Evolutionary conservation across 345 rosid species (phyloP).

Genomic region (Bretschneidera sinensis): DNA sequence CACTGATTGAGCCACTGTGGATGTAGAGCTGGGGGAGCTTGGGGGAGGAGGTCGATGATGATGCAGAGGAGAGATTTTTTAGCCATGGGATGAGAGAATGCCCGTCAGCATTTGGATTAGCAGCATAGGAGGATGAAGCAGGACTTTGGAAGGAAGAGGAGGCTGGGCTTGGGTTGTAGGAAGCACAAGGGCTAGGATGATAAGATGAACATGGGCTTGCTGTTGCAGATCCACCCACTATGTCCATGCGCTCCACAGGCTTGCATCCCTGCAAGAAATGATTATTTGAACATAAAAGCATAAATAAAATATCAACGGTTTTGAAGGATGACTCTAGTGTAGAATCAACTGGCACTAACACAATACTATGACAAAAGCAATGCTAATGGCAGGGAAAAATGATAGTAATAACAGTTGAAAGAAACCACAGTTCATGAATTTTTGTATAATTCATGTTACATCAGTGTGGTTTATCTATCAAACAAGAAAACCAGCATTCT

Average conservation of each 20-base stretch:
- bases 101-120: slow-evolving; percentile 56
- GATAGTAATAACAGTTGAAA: too few relatives aligned
- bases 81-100: slow-evolving; percentile 93
- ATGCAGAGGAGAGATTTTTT: slow-evolving; percentile 80
- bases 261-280: slow-evolving; percentile 67
- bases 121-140: slow-evolving; percentile 59
- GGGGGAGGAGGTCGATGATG: slow-evolving; percentile 84
- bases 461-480: too few relatives aligned
- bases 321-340: neutral
- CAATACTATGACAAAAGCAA: too few relatives aligned
- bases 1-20: slow-evolving; percentile 89
- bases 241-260: slow-evolving; percentile 75
- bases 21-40: slow-evolving; percentile 61
- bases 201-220: slow-evolving; percentile 80
- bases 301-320: too few relatives aligned
- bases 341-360: too few relatives aligned
- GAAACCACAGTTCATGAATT: too few relatives aligned
- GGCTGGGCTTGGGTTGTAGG: slow-evolving; percentile 84
- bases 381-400: too few relatives aligned
- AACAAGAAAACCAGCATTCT: too few relatives aligned
- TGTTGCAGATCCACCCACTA: slow-evolving; percentile 66
- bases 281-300: too few relatives aligned
- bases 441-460: too few relatives aligned
- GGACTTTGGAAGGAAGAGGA: slow-evolving; percentile 92
- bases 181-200: slow-evolving; percentile 71